Evolutionary conservation across 148 eudicot species (phyloP), one percentile per base, ranked within the genome.

Genomic region (Heliamphora exappendiculata): DNA sequence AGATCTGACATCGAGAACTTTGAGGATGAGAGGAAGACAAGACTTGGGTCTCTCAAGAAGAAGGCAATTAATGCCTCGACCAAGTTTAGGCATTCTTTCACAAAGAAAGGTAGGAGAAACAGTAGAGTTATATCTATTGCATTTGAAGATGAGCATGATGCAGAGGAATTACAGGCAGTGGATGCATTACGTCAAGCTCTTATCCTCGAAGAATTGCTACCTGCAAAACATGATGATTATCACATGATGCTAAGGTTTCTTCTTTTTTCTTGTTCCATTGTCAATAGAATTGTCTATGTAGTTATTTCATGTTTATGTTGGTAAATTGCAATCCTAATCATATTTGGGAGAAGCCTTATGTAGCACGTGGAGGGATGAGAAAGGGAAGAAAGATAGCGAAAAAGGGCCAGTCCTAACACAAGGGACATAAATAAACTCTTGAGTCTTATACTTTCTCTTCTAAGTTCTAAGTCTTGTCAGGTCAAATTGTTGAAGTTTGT

Each of bases 81-180:
- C 54, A 88, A 83, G 81, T 85, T 92, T 60, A 85, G 88, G 67
- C 81, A 87, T 70, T 94, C 98, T 17, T 68, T 94, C 33, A 85
- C 88, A 2, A 87, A 83, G 74, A 90, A 68, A 78, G 87, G 95
- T 16, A 81, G 91, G 72, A 85, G 97, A 77, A 79, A 85, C 68
- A 90, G 97, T 70, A 78, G 88, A 76, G 91, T 90, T 58, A 90
- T 89, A 87, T 91, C 97, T 76, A 87, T 88, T 79, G 78, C 84
- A 16, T 85, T 92, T 66, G 95, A 85, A 57, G 98, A 94, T 72
- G 91, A 84, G 70, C 95, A 85, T 80, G 98, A 94, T 86, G 95
- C 91, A 6, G 95, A 91, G 75, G 98, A 94, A 78, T 45, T 88
- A 22, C 80, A 81, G 84, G 95, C 93, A 8, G 98, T 94, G 16